A percentile compares a stretch with the other conserved stretches of the same genome.
Evolutionary conservation across 768 basidiomycete genomes (phyloP).

Genomic region (Termitomyces sp.): DNA sequence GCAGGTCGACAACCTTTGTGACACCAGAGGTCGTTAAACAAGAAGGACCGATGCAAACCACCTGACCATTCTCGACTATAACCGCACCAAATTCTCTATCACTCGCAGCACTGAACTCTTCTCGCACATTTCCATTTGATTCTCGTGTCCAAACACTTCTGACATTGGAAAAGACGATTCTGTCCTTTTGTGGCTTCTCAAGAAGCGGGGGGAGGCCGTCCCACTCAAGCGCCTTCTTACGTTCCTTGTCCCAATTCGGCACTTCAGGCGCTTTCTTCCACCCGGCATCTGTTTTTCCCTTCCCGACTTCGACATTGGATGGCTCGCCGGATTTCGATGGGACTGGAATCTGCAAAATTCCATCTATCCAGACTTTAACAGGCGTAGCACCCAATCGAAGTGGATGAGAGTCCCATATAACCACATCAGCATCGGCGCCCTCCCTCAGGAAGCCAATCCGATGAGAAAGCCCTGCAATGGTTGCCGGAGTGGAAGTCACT

Average conservation of each 20-base stretch:
- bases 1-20: slow-evolving; percentile 46
- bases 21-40: slow-evolving; percentile 22
- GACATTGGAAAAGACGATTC: slow-evolving; percentile 64
- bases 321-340: slow-evolving; percentile 30
- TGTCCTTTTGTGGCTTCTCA: slow-evolving; percentile 26
- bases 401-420: slow-evolving; percentile 75
- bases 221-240: slow-evolving; percentile 50
- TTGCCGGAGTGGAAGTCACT: slow-evolving; percentile 63
- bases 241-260: slow-evolving; percentile 63
- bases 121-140: slow-evolving; percentile 23
- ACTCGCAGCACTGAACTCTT: slow-evolving; percentile 21
- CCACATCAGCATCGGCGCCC: slow-evolving; percentile 64
- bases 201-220: slow-evolving; percentile 66
- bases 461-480: slow-evolving; percentile 65
- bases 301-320: slow-evolving; percentile 36
- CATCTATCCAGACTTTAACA: slow-evolving; percentile 77
- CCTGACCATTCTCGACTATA: slow-evolving; percentile 42
- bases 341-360: slow-evolving; percentile 63
- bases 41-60: slow-evolving; percentile 41
- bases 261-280: slow-evolving; percentile 43
- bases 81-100: slow-evolving; percentile 25
- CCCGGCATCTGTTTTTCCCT: slow-evolving; percentile 35
- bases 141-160: slow-evolving; percentile 37
- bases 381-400: slow-evolving; percentile 72
- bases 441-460: slow-evolving; percentile 59